Evolutionary conservation across 2,329 filamentous ascomycete species (phyloP).

Genomic region (Diplodia intermedia): DNA sequence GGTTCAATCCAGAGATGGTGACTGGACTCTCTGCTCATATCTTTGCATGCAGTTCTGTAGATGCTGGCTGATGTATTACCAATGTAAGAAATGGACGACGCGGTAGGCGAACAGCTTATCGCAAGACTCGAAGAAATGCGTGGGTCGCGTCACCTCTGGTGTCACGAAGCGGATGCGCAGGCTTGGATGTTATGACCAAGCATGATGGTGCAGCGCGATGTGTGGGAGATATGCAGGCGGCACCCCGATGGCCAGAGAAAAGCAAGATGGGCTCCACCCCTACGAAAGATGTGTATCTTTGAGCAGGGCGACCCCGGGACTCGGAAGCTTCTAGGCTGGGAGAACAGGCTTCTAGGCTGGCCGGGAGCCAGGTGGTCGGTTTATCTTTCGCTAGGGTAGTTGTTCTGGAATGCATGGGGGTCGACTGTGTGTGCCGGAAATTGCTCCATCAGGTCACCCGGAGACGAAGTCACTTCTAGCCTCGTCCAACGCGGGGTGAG

Average conservation of each 20-base stretch:
- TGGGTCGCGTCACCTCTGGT: not conserved
- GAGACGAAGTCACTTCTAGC: not conserved
- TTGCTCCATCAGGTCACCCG: not conserved
- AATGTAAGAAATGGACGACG: conserved; percentile 11
- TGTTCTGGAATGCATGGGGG: not conserved
- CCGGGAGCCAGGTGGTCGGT: conserved; percentile 1
- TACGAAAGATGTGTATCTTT: not conserved
- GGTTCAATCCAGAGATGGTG: not conserved
- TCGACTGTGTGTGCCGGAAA: not conserved
- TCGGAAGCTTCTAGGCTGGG: conserved; percentile 2
- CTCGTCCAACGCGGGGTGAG: not conserved
- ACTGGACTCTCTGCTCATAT: conserved; percentile 9
- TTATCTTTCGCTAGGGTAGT: not conserved
- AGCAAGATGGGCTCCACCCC: not conserved
- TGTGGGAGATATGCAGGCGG: not conserved
- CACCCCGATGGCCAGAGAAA: conserved; percentile 1
- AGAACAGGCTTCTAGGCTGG: conserved; percentile 8
- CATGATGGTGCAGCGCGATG: no score
- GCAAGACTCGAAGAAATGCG: not conserved
- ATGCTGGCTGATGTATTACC: conserved; percentile 19
- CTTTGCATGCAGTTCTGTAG: conserved; percentile 9
- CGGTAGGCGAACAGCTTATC: conserved; percentile 21
- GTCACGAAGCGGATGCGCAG: not conserved
- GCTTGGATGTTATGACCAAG: not conserved
- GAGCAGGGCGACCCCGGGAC: not conserved